A percentile compares a stretch with the other conserved stretches of the same genome.
These are phyloP conservation scores for Emergomyces africanus DNA, from an alignment of 2,329 filamentous ascomycete genomes.

Conservation along the genomic window DNA sequence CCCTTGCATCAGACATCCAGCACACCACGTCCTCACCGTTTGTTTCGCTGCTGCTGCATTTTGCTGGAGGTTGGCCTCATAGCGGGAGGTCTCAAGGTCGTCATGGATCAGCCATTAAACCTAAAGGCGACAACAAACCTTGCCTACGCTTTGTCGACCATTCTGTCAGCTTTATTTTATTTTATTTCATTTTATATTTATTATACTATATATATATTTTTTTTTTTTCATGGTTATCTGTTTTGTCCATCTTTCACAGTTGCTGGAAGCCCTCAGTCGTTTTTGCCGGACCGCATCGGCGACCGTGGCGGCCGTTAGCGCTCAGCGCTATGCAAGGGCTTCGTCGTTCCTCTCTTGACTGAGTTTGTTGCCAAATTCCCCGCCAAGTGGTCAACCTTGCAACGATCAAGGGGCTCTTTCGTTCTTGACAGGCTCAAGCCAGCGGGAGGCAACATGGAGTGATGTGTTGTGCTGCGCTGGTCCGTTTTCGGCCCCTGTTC, in stretches of 20 bases:
- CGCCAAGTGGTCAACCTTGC: not conserved
- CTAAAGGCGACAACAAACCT: not conserved
- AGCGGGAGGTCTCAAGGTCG: not conserved
- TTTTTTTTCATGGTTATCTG: too few relatives aligned
- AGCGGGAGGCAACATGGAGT: not conserved
- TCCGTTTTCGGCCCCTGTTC: not conserved
- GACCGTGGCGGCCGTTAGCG: not conserved
- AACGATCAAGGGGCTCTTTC: not conserved
- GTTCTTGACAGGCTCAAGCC: not conserved
- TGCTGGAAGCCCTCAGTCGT: not conserved
- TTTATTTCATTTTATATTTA: not conserved
- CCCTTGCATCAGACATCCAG: not conserved
- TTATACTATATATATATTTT: too few relatives aligned
- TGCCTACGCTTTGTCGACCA: not conserved
- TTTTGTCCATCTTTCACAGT: not conserved
- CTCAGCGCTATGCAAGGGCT: slow-evolving; percentile 1
- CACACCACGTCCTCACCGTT: not conserved
- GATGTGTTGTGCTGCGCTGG: not conserved
- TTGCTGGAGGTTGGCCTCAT: not conserved
- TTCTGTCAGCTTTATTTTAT: too few relatives aligned
- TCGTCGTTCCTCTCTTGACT: not conserved
- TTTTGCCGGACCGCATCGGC: not conserved
- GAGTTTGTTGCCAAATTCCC: not conserved
- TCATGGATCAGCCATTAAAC: not conserved
- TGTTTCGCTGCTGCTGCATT: not conserved